Percentiles rank a stretch among this genome's conserved stretches.
Evolutionary conservation across 169 alveolate genomes (phyloP).

Genomic region (Cryptosporidium meleagridis): DNA sequence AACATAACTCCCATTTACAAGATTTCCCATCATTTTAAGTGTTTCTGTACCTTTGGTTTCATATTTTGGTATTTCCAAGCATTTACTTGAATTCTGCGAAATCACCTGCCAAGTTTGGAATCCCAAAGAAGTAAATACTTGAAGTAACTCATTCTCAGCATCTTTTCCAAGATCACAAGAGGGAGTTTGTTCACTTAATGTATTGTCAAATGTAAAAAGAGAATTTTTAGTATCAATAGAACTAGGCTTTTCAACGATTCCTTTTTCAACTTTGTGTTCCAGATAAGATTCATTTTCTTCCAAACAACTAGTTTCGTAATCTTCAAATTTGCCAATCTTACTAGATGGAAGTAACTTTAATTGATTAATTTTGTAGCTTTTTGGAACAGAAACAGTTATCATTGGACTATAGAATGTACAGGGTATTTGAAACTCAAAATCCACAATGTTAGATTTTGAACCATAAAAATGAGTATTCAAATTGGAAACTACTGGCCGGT

Average conservation of each 20-base stretch:
- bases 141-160: conserved; percentile 21
- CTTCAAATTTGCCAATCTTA: conserved; percentile 32
- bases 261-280: conserved; percentile 3
- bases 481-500: conserved; percentile 48
- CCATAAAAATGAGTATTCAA: conserved; percentile 59
- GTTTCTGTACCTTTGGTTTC: conserved; percentile 17
- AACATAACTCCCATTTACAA: conserved; percentile 48
- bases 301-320: conserved; percentile 2
- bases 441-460: conserved; percentile 25
- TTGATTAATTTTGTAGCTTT: conserved; percentile 24
- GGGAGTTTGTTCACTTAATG: not conserved
- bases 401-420: conserved; percentile 64
- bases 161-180: conserved; percentile 17
- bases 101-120: conserved; percentile 45
- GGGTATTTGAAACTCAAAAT: conserved; percentile 67
- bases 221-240: not conserved
- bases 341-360: conserved; percentile 28
- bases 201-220: not conserved
- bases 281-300: not conserved
- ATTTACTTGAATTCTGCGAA: conserved; percentile 48
- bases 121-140: conserved; percentile 52
- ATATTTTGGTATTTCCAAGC: conserved; percentile 41
- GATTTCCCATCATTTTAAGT: conserved; percentile 35
- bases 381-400: conserved; percentile 57
- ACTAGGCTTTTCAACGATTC: not conserved